Conservation (phyloP, 306 rosid genomes). For the Glycine tomentella region DNA sequence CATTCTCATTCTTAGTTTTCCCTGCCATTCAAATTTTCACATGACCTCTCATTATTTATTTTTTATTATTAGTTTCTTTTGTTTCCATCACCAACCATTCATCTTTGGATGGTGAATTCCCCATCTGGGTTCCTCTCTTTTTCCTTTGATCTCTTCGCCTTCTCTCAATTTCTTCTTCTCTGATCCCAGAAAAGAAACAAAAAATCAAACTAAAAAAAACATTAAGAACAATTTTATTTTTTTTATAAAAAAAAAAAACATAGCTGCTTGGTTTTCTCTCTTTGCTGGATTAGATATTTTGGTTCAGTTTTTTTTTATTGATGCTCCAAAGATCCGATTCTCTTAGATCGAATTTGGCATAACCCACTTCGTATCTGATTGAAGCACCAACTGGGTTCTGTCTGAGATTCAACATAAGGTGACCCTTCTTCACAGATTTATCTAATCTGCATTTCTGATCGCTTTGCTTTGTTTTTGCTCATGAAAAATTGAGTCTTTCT, state of each 20-base stretch:
- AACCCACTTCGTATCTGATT: slow-evolving; percentile 58
- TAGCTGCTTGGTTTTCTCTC: slow-evolving; percentile 19
- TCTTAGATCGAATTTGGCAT: slow-evolving; percentile 64
- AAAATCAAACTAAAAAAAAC: background rate
- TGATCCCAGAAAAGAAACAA: slow-evolving; percentile 51
- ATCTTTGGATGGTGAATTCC: slow-evolving; percentile 55
- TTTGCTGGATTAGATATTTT: slow-evolving; percentile 44
- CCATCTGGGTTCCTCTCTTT: slow-evolving; percentile 19
- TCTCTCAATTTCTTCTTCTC: slow-evolving; percentile 46
- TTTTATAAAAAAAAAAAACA: too few species aligned
- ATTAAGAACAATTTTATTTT: background rate
- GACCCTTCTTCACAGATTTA: slow-evolving; percentile 46
- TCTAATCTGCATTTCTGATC: slow-evolving; percentile 61
- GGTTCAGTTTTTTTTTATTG: slow-evolving; percentile 53
- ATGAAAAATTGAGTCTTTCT: slow-evolving; percentile 44
- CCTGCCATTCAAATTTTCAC: slow-evolving; percentile 54
- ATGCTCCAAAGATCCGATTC: slow-evolving; percentile 68
- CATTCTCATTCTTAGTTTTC: slow-evolving; percentile 54
- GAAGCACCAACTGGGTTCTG: slow-evolving; percentile 64
- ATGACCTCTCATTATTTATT: slow-evolving; percentile 58
- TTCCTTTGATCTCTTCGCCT: slow-evolving; percentile 43
- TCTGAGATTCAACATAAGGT: slow-evolving; percentile 65
- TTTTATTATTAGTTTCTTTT: slow-evolving; percentile 28
- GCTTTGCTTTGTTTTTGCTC: slow-evolving; percentile 27
- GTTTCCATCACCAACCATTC: slow-evolving; percentile 60